Evolutionary conservation across 164 flowering plant species (phyloP).

Genomic region (Hamamelis virginiana): DNA sequence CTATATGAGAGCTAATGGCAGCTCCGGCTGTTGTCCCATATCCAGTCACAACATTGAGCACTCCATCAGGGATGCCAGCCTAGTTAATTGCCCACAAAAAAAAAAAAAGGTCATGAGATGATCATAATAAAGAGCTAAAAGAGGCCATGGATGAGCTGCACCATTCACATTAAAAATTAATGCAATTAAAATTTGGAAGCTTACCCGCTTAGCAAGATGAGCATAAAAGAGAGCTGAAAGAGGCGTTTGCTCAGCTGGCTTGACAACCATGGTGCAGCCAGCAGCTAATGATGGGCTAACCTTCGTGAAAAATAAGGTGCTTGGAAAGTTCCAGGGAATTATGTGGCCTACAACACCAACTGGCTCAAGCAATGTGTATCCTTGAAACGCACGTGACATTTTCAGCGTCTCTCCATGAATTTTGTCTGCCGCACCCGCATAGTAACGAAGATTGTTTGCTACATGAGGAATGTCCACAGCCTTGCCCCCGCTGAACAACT

Average conservation of each 20-base stretch:
- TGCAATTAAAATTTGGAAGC: no score
- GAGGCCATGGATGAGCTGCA: no score
- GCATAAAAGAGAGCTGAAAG: slow-evolving; percentile 74
- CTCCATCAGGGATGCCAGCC: slow-evolving; percentile 96
- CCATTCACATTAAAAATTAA: no score
- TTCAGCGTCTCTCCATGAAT: slow-evolving; percentile 76
- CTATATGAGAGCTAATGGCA: slow-evolving; percentile 81
- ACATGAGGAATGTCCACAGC: slow-evolving; percentile 41
- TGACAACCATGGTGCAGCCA: slow-evolving; percentile 85
- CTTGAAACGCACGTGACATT: slow-evolving; percentile 49
- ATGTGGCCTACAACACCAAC: slow-evolving; percentile 81
- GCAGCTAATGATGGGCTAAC: slow-evolving; percentile 76
- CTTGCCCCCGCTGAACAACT: slow-evolving; percentile 39
- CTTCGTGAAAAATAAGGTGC: slow-evolving; percentile 48
- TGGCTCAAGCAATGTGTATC: slow-evolving; percentile 72
- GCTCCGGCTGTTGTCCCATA: slow-evolving; percentile 80
- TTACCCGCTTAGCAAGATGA: slow-evolving; percentile 75
- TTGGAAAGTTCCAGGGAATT: slow-evolving; percentile 84
- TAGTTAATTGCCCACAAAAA: slow-evolving; percentile 18
- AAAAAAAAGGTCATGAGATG: no score
- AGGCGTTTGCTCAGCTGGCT: slow-evolving; percentile 89
- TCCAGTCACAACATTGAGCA: slow-evolving; percentile 75
- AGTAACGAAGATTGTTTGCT: slow-evolving; percentile 49
- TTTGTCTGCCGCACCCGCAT: slow-evolving; percentile 89
- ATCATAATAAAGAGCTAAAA: background rate